Conservation (phyloP, 2,329 filamentous ascomycete genomes). For the Trichocomaceae sp. region DNA sequence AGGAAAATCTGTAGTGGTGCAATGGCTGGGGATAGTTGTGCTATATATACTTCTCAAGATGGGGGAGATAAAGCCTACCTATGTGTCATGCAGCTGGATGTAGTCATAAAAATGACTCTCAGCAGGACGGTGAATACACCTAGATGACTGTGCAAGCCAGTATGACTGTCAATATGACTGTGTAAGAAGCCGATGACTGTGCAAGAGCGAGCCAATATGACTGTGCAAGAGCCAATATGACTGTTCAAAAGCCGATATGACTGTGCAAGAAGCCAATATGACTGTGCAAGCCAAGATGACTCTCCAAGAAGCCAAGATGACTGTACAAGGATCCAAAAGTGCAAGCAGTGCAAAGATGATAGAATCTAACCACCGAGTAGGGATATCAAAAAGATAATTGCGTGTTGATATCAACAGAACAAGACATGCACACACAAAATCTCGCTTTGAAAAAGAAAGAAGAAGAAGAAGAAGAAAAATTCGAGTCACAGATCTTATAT, state of each 20-base stretch:
- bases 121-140: neutral
- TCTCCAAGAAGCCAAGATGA: no score
- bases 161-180: no score
- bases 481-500: neutral
- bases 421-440: no score
- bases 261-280: neutral
- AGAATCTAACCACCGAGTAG: no score
- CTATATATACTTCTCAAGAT: neutral
- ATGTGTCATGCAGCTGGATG: neutral
- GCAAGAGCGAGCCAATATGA: no score
- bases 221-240: no score
- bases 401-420: neutral
- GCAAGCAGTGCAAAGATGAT: neutral
- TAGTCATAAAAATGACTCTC: neutral
- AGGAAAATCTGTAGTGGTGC: neutral
- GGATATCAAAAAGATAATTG: neutral
- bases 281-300: no score
- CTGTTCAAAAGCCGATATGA: no score
- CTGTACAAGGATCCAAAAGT: no score
- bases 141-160: neutral
- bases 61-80: neutral
- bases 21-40: neutral
- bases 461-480: neutral
- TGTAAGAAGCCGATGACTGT: no score
- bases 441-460: neutral